Conservation (phyloP, 2,329 filamentous ascomycete genomes). For the Chrysosphaeria jannelii region DNA sequence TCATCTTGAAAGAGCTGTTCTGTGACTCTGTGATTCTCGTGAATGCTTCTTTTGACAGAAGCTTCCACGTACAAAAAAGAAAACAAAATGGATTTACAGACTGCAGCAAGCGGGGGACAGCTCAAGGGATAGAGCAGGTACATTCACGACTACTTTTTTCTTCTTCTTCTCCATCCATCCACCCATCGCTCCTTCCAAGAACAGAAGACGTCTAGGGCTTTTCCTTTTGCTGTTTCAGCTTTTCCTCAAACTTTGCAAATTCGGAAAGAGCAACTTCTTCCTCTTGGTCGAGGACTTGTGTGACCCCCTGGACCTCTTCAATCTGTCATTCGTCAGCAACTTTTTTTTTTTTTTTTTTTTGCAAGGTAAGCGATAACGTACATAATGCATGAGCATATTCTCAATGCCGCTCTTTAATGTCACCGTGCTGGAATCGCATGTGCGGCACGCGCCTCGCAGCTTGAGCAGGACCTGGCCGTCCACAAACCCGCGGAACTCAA, state of each 20-base stretch:
- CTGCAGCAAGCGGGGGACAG: neutral
- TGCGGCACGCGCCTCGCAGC: slow-evolving; percentile 73
- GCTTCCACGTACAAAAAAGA: no score
- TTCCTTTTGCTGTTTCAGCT: slow-evolving; percentile 24
- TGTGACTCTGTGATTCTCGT: no score
- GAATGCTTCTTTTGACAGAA: no score
- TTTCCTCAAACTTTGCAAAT: slow-evolving; percentile 90
- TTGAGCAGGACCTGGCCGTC: slow-evolving; percentile 65
- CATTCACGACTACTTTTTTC: neutral
- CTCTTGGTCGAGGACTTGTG: slow-evolving; percentile 72
- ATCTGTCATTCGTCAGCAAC: slow-evolving; percentile 16
- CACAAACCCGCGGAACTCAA: slow-evolving; percentile 77
- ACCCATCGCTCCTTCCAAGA: neutral
- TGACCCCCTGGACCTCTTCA: slow-evolving; percentile 78
- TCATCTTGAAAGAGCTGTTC: no score
- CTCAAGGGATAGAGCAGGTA: neutral
- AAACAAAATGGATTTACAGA: neutral
- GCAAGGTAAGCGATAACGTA: slow-evolving; percentile 22
- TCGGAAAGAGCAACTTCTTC: slow-evolving; percentile 67
- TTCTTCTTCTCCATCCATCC: neutral
- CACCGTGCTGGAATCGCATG: slow-evolving; percentile 88
- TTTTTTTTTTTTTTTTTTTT: neutral
- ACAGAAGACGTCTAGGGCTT: slow-evolving; percentile 2
- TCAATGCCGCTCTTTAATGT: slow-evolving; percentile 96
- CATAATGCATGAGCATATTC: slow-evolving; percentile 87